Evolutionary conservation across 768 basidiomycete genomes (phyloP), one percentile per base, ranked within the genome.

Genomic region (Tylopilus felleus): DNA sequence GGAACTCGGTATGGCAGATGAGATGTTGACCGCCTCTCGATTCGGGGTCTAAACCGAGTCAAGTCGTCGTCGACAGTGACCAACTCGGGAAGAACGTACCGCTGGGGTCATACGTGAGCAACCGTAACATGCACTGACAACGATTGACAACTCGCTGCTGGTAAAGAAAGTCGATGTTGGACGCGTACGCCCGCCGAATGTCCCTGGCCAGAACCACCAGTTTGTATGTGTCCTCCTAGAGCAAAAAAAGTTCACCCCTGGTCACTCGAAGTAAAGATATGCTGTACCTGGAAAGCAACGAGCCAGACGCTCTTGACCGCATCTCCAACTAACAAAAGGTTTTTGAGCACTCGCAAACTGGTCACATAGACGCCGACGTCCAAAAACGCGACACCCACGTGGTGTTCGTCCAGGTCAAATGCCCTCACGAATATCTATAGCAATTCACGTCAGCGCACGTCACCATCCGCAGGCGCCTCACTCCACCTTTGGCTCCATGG

Each of bases 341-440:
- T 99, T 73, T 99, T 99, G 60, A 99, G 75, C n/a, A 89, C 81
- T 13, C 83, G 84, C 31, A 98, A 75, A 22, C 86, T 88, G 5
- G 94, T 97, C 50, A 96, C 90, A 66, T 94, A 98, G 54, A 96
- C 84, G 22, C 90, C 90, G 36, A 96, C 93, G 68, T 98, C 97
- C 60, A 98, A 77, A 75, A 98, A 99, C 2, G 95, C 97, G 41
- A 98, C 86, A 35, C 95, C 93, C 55, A 99, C 89, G 38, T 98
- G 82, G 51, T 93, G 51, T 68, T 98, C 93, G 71, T 99, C 95
- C 21, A 87, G 82, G 63, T 98, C 97, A 65, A 98, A 88, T 0
- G 93, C 95, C 59, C 95, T 88, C 31, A 95, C 91, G 63, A 93
- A 98, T 57, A 98, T 83, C 94, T 98, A 58, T 38, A 47, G 41